Base-by-base conservation (phyloP, 2,329 filamentous ascomycete genomes). In the Pseudonectria buxi region DNA sequence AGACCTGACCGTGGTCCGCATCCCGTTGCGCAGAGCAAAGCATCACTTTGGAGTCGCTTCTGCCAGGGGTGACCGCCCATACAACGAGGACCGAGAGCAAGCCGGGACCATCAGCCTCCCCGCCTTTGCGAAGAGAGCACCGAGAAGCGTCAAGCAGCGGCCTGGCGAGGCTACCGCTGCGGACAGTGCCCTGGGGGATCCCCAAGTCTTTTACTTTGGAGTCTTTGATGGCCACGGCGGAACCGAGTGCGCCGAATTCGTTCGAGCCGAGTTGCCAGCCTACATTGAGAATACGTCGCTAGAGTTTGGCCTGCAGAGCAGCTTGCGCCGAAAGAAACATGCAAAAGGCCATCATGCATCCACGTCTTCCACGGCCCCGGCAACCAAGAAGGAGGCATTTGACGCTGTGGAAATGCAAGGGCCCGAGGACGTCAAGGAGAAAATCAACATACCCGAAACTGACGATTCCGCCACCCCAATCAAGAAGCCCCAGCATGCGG, bases 161-260 rank as follows among this genome's bases (percentile, higher is more conserved):
- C 59, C 64, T 15, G 74, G 68, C 43, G 78, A 78, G 61, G 79
- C 74, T 32, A 86, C 75, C 15, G 77, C 71, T 9, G 86, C 86
- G 6, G 84, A 86, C 39, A 84, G 81, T 45, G 78, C 84, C 2
- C 84, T 78, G 44, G 90, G 90, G 3, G 90, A 96, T 55, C 90
- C 90, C 2, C 90, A 96, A 57, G 82, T 96, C 24, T 98, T 98
- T 62, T 98, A 96, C 61, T 98, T 95, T 70, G 89, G 78, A 2
- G 81, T 96, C 2, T 98, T 96, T 54, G 92, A 98, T 61, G 92
- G 92, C 3, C 92, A 98, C 64, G 92, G 92, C 9, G 92, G 92
- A 14, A 75, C 69, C 14, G 85, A 95, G 58, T 96, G 92, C 60
- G 88, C 87, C 40, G 80, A 83, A 13, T 96, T 95, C 50, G 62